Conservation (phyloP, 2,329 filamentous ascomycete species). For the Chrysoporthe cubensis region DNA sequence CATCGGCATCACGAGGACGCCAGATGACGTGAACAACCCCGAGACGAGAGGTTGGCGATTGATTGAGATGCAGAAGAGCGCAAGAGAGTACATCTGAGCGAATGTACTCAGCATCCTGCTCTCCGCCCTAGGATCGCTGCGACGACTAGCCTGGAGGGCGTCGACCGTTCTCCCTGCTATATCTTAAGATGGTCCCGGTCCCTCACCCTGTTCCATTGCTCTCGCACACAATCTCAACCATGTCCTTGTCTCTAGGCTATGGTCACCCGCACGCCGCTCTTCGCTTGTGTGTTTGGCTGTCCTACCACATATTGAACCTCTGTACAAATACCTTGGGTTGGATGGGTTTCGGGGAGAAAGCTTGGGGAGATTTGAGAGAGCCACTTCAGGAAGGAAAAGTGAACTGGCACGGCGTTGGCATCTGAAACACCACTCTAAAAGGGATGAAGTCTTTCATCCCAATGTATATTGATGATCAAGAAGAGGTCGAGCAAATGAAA, state of each 20-base stretch:
- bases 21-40: conserved; percentile 95
- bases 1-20: conserved; percentile 90
- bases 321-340: conserved; percentile 23
- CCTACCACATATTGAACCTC: conserved; percentile 7
- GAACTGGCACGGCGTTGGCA: conserved; percentile 23
- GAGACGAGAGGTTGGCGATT: conserved; percentile 96
- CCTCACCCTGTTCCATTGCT: not conserved
- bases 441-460: conserved; percentile 20
- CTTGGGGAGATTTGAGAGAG: conserved; percentile 10
- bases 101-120: not conserved
- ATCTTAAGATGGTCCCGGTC: not conserved
- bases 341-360: conserved; percentile 5
- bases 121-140: not conserved
- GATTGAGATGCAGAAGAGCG: conserved; percentile 98
- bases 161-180: not conserved
- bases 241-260: not conserved
- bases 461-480: conserved; percentile 27
- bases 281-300: conserved; percentile 3
- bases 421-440: conserved; percentile 30
- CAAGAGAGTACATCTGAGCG: conserved; percentile 75
- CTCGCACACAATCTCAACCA: not conserved
- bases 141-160: not conserved
- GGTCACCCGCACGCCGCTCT: not conserved
- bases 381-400: not conserved
- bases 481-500: conserved; percentile 13